Evolutionary conservation across 1,284 basidiomycete genomes (phyloP).

Genomic region (Leccinum griseonigrum): DNA sequence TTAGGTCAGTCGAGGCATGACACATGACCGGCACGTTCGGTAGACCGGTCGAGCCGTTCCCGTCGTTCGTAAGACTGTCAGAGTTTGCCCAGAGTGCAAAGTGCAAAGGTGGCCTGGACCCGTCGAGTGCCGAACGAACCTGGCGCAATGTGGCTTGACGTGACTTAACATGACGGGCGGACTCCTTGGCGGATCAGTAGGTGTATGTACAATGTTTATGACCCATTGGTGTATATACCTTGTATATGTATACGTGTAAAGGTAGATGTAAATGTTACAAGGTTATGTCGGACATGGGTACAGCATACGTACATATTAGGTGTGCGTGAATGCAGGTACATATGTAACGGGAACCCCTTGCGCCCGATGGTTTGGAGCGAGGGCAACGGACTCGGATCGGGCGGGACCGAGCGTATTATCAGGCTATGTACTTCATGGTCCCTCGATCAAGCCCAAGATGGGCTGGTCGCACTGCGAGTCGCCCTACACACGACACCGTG

Average conservation of each 20-base stretch:
- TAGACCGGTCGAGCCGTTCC: neutral
- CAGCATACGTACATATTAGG: neutral
- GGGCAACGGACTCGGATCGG: neutral
- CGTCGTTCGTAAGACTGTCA: neutral
- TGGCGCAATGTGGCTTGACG: neutral
- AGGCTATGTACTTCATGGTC: neutral
- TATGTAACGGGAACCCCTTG: neutral
- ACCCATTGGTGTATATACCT: neutral
- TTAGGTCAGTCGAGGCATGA: neutral
- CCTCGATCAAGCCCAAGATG: neutral
- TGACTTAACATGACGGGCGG: neutral
- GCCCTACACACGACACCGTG: neutral
- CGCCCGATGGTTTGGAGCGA: neutral
- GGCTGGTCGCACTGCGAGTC: neutral
- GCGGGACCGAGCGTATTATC: neutral
- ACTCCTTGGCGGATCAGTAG: too few relatives aligned
- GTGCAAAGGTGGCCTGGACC: neutral
- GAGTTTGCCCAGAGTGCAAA: neutral
- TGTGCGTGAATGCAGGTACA: neutral
- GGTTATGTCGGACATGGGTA: neutral
- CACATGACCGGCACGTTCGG: neutral
- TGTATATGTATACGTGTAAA: neutral
- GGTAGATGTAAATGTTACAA: neutral
- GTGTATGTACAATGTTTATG: too few relatives aligned
- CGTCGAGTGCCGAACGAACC: neutral